Percentiles rank a stretch among this genome's conserved stretches.
Conservation (phyloP, 176 grass and related monocot species). For the Echinochloa phyllopogon region DNA sequence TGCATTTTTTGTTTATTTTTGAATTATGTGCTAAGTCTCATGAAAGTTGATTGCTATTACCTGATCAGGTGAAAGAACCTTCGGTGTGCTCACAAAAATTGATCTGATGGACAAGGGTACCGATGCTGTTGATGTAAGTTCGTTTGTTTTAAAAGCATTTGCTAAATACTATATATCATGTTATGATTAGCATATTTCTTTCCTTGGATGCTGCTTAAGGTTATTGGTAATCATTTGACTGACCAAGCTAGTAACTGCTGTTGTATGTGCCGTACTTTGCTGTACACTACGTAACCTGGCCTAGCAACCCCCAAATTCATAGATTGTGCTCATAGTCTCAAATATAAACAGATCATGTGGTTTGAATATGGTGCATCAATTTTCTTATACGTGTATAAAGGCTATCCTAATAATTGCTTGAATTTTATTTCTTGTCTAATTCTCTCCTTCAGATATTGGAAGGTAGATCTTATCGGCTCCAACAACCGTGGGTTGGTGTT, state of each 20-base stretch:
- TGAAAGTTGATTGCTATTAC: constrained; percentile 27
- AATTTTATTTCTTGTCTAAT: constrained; percentile 3
- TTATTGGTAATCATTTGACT: not conserved
- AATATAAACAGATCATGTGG: not conserved
- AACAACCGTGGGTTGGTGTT: constrained; percentile 95
- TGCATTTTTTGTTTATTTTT: not conserved
- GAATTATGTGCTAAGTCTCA: not conserved
- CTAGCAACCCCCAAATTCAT: not conserved
- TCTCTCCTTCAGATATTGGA: constrained; percentile 78
- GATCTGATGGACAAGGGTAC: constrained; percentile 99
- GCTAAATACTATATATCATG: not conserved
- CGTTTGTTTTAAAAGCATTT: constrained; percentile 24
- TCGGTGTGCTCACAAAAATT: constrained; percentile 99
- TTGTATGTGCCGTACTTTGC: not conserved
- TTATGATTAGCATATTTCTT: not conserved
- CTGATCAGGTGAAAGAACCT: constrained; percentile 90
- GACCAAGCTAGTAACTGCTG: not conserved
- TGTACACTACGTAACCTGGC: not conserved
- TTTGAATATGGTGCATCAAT: not conserved
- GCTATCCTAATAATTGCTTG: not conserved
- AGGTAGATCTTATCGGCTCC: constrained; percentile 88
- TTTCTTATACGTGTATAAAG: not conserved
- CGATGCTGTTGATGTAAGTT: constrained; percentile 97
- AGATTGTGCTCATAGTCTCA: not conserved
- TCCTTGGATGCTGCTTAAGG: not conserved